phyloP scores from a whole-genome alignment of 1,284 basidiomycete genomes.

The Mycosarcoma maydis region DNA sequence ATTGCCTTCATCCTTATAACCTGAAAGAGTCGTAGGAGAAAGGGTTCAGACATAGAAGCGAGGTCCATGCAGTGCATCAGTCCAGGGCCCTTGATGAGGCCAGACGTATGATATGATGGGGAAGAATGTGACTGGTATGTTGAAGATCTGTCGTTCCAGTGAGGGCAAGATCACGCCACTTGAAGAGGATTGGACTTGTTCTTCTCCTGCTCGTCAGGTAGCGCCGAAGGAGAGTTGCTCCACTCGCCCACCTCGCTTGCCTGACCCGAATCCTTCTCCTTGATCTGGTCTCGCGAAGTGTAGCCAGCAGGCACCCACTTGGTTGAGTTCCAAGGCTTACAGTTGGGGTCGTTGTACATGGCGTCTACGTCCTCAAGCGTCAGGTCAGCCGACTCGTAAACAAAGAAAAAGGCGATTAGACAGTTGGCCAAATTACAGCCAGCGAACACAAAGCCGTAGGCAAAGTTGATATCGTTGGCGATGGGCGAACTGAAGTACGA shows the following conservation, averaged over 20 bases:
- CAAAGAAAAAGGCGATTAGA: constrained; percentile 78
- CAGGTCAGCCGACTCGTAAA: constrained; percentile 79
- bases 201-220: constrained; percentile 50
- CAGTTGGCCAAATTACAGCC: constrained; percentile 71
- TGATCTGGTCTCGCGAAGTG: constrained; percentile 52
- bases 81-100: too few species aligned
- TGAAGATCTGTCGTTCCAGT: too few species aligned
- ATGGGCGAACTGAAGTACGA: constrained; percentile 73
- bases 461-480: constrained; percentile 68
- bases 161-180: constrained; percentile 15
- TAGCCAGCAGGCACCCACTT: constrained; percentile 67
- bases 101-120: too few species aligned
- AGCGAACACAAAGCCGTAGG: constrained; percentile 80
- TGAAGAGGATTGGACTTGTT: constrained; percentile 50
- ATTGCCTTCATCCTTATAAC: too few species aligned
- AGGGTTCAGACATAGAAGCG: too few species aligned
- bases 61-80: too few species aligned
- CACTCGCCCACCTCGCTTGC: constrained; percentile 49
- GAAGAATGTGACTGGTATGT: too few species aligned
- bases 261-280: constrained; percentile 43
- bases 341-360: constrained; percentile 79
- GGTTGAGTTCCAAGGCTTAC: constrained; percentile 76
- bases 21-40: too few species aligned
- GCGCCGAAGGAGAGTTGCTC: constrained; percentile 46
- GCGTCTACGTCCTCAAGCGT: constrained; percentile 77